Evolutionary conservation across 2,329 filamentous ascomycete genomes (phyloP), one percentile per base, ranked within the genome.

Genomic region (Xylariaceae sp.): DNA sequence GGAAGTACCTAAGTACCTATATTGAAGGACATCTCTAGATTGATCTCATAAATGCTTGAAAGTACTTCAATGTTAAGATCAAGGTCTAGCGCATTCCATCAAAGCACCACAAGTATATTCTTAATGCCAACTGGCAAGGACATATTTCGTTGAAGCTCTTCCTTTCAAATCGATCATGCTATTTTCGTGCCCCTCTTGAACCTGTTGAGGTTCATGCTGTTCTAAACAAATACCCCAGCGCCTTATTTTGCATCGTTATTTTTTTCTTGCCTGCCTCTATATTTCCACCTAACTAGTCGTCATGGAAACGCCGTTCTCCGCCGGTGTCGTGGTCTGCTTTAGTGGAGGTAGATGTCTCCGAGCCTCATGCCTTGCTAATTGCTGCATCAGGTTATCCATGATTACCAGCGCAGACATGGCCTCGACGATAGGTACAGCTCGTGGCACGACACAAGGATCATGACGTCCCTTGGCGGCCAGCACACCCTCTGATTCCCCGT

Each of bases 401-500:
- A 97, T 77, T 4, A 90, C 88, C 54, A 97, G 73, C 1, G 91
- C 84, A 2, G 92, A 88, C 93, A 97, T 97, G 38, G 87, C 84
- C 78, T 97, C 92, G 3, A 94, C 89, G 51, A 94, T 93, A 11
- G 89, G 89, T 19, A 97, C 86, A 3, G 91, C 92, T 31, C 92
- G 80, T 5, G 90, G 90, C 42, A 96, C 90, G 17, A 97, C 93
- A 65, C 90, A 95, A 3, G 94, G 92, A 68, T 97, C 93, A 70
- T 97, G 93, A 53, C 94, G 80, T 18, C 94, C 94, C 81, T 97
- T 97, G 46, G 92, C 91, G 57, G 91, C 89, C 33, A 97, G 77
- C 3, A 89, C 75, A 46, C 94, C 94, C 59, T 88, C 83, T 12
- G 67, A 66, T 10, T 79, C 75, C 42, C 87, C 87, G 54, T 87